These are phyloP conservation scores for Penicillium sp. DNA, from an alignment of 2,329 filamentous ascomycete genomes.

Conservation along the genomic window DNA sequence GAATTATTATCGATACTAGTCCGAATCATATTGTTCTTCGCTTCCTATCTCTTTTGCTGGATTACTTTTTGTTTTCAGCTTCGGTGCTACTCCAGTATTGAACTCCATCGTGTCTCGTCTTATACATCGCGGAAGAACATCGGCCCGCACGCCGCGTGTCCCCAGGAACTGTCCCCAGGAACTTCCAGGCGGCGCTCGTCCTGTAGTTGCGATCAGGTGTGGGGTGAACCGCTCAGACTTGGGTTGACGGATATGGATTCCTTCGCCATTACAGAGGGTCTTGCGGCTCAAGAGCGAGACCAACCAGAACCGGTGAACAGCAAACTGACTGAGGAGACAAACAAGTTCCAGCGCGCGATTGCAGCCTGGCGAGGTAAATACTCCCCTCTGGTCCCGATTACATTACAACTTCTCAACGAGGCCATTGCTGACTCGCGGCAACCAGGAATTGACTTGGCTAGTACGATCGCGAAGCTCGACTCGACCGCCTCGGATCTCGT, in stretches of 20 bases:
- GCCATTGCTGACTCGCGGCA: constrained; percentile 4
- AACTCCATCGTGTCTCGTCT: constrained; percentile 3
- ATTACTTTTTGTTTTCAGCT: neutral
- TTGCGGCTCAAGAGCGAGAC: constrained; percentile 37
- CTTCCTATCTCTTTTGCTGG: neutral
- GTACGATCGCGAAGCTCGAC: constrained; percentile 82
- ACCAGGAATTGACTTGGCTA: constrained; percentile 82
- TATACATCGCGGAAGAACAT: constrained; percentile 37
- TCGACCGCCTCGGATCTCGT: constrained; percentile 95
- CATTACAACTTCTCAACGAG: neutral
- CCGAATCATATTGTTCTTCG: too few relatives aligned
- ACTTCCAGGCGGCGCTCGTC: constrained; percentile 6
- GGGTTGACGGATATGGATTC: constrained; percentile 44
- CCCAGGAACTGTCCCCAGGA: constrained; percentile 14
- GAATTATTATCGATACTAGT: too few relatives aligned
- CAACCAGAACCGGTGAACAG: constrained; percentile 29
- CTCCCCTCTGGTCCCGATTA: neutral
- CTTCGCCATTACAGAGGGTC: constrained; percentile 47
- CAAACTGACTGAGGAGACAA: constrained; percentile 63
- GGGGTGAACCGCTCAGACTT: constrained; percentile 29
- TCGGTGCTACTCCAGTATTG: neutral
- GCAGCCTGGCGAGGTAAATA: constrained; percentile 88
- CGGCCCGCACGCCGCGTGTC: constrained; percentile 38
- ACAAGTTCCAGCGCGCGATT: constrained; percentile 96
- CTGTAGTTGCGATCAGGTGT: constrained; percentile 26